phyloP scores from a whole-genome alignment of 257 asterid genomes.

The Primulina huaijiensis region DNA sequence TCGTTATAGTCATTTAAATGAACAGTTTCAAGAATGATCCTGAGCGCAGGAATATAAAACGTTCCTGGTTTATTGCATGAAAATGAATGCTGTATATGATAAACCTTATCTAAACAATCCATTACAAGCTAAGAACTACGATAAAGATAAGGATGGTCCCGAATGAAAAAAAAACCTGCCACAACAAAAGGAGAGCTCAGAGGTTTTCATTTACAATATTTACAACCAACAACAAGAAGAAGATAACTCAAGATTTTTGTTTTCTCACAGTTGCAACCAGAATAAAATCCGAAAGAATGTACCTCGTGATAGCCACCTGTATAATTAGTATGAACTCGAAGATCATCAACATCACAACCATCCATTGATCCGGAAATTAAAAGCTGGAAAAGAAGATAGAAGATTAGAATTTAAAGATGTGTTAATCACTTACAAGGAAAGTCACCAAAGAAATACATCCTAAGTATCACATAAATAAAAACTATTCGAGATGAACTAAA shows the following conservation, averaged over 20 bases:
- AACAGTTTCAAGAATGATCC: background rate
- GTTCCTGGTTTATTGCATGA: background rate
- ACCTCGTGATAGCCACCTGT: constrained; percentile 93
- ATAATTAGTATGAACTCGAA: constrained; percentile 73
- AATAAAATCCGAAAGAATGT: constrained; percentile 13
- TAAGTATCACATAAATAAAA: background rate
- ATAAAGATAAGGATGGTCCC: too few species aligned
- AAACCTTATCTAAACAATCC: too few species aligned
- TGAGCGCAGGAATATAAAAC: background rate
- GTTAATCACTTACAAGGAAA: constrained; percentile 9
- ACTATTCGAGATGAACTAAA: background rate
- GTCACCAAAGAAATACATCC: constrained; percentile 1
- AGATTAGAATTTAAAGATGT: constrained; percentile 12
- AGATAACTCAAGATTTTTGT: constrained; percentile 2
- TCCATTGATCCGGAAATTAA: constrained; percentile 90
- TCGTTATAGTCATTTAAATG: background rate
- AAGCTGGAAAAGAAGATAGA: constrained; percentile 49
- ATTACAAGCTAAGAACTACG: background rate
- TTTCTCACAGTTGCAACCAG: constrained; percentile 8
- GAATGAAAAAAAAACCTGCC: background rate
- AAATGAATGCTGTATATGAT: background rate
- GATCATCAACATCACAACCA: constrained; percentile 82
- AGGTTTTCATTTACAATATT: background rate
- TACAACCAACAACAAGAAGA: background rate
- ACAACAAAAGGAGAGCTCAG: background rate